A percentile compares a stretch with the other conserved stretches of the same genome.
Conservation (phyloP, 2,329 filamentous ascomycete genomes). For the Epichloe baconii region DNA sequence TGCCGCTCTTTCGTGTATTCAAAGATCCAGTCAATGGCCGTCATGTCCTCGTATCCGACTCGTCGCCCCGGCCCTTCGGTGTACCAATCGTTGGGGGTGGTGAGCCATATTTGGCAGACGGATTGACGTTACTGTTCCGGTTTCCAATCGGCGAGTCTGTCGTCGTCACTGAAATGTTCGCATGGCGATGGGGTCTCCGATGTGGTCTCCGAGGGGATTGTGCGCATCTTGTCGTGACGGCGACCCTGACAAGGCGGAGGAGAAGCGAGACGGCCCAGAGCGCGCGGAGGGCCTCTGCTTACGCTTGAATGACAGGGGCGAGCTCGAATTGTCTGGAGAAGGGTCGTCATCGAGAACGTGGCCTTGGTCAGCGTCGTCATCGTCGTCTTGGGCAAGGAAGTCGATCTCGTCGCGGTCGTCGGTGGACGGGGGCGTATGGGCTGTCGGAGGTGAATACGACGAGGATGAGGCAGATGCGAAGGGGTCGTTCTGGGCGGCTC, state of each 20-base stretch:
- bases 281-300: slow-evolving; percentile 41
- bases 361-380: slow-evolving; percentile 11
- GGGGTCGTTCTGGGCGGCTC: slow-evolving; percentile 21
- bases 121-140: slow-evolving; percentile 7
- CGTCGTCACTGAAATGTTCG: slow-evolving; percentile 5
- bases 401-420: slow-evolving; percentile 34
- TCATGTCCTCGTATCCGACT: slow-evolving; percentile 91
- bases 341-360: slow-evolving; percentile 43
- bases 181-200: background rate
- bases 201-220: background rate
- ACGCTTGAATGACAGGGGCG: slow-evolving; percentile 58
- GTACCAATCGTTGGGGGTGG: slow-evolving; percentile 62
- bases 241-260: slow-evolving; percentile 33
- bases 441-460: slow-evolving; percentile 15
- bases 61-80: slow-evolving; percentile 76
- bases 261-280: slow-evolving; percentile 32
- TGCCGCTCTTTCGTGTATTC: slow-evolving; percentile 95
- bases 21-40: slow-evolving; percentile 98
- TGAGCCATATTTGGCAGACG: slow-evolving; percentile 30
- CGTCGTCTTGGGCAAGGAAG: slow-evolving; percentile 21
- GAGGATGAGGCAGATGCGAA: slow-evolving; percentile 24
- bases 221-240: background rate
- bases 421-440: slow-evolving; percentile 14
- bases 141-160: slow-evolving; percentile 7
- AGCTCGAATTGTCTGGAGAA: slow-evolving; percentile 33